Percentiles rank a stretch among this genome's conserved stretches.
These are phyloP conservation scores for Pseudogymnoascus sp. DNA, from an alignment of 2,329 filamentous ascomycete genomes.

Conservation along the genomic window DNA sequence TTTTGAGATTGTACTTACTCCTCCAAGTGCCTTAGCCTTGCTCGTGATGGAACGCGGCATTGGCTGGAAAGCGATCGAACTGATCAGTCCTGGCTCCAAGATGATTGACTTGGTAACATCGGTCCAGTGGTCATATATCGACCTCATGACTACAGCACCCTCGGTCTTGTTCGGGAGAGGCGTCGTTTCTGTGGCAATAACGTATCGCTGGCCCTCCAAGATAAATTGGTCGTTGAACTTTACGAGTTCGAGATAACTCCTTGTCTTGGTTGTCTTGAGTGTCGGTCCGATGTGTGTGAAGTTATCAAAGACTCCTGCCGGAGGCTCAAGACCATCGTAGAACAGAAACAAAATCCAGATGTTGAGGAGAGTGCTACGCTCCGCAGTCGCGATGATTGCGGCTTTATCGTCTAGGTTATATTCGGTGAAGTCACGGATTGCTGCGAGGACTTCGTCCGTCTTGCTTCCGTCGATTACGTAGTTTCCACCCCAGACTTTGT, in stretches of 20 bases:
- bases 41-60: conserved; percentile 22
- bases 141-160: conserved; percentile 5
- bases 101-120: conserved; percentile 18
- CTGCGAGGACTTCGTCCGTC: conserved; percentile 33
- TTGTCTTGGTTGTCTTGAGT: conserved; percentile 7
- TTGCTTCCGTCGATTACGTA: conserved; percentile 25
- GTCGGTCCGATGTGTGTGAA: conserved; percentile 38
- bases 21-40: conserved; percentile 13
- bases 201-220: conserved; percentile 9
- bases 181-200: conserved; percentile 11
- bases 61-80: conserved; percentile 27
- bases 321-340: conserved; percentile 48
- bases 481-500: conserved; percentile 28
- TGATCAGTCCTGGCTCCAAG: conserved; percentile 14
- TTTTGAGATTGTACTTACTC: neutral
- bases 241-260: conserved; percentile 9
- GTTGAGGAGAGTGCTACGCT: conserved; percentile 38
- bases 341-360: conserved; percentile 54
- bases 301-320: conserved; percentile 32
- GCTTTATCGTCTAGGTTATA: conserved; percentile 51
- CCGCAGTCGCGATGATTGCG: conserved; percentile 48
- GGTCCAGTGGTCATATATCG: conserved; percentile 8
- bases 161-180: conserved; percentile 8
- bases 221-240: conserved; percentile 4
- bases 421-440: conserved; percentile 46